Evolutionary conservation across 805 yeast genomes (phyloP), one percentile per base, ranked within the genome.

Genomic region (Kodamaea neixiangensis): DNA sequence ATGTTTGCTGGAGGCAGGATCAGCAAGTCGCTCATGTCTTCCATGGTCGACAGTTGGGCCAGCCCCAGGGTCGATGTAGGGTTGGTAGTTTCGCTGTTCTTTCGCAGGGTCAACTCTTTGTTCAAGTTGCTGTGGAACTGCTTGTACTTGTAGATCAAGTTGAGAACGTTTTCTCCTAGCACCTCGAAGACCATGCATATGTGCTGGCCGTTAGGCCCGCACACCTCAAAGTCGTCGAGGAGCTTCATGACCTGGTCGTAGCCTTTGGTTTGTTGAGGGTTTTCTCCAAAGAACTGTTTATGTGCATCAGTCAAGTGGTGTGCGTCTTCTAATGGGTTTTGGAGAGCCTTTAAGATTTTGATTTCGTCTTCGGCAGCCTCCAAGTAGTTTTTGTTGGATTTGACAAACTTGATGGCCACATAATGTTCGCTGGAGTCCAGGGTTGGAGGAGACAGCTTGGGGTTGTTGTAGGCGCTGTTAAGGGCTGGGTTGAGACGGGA

Each of bases 351-450:
- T 49, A 84, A 66, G 11, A 83, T 73, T 44, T 69, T 66, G 52
- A 84, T 79, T 62, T 84, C 89, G 64, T 83, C 89, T 35, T 77
- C 63, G 0, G 88, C 88, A n/a, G 87, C 83, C 54, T 82, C 85
- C 15, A 76, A 68, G 63, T 81, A 83, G 61, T 73, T 76, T 33
- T 70, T 64, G 21, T 79, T 74, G 1, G 85, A 76, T 54, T 83
- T 73, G 15, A 83, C 86, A 54, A 84, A 78, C 59, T 84, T 84
- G 57, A 84, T 71, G 18, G 88, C 88, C 51, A 81, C 86, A 58
- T 81, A 85, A 22, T 48, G 22, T 13, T 58, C 40, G 2, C 45
- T n/a, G 29, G 34, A 19, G 41, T 47, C 49, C n/a, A n/a, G n/a
- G n/a, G n/a, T n/a, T n/a, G n/a, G n/a, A 11, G 44, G 18, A 2